Evolutionary conservation across 2,329 filamentous ascomycete genomes (phyloP).

Genomic region (Aspergillus puulaauensis): DNA sequence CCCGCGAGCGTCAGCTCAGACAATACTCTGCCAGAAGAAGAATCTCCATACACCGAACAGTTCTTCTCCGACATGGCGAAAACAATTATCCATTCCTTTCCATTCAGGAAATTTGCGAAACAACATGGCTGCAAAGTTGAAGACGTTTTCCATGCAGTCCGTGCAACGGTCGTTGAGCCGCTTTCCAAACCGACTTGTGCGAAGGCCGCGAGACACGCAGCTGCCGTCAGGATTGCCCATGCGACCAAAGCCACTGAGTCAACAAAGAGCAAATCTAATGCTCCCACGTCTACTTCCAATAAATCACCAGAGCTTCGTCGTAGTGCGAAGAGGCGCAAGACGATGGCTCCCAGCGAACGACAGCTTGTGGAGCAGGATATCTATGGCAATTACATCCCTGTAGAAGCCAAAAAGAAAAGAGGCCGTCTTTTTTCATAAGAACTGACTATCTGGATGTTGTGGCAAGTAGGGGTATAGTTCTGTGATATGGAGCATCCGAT

Average conservation of each 20-base stretch:
- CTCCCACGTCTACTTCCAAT: neutral
- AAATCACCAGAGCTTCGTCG: neutral
- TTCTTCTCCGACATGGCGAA: conserved; percentile 28
- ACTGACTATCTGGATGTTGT: neutral
- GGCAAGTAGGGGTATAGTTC: neutral
- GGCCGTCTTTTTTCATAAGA: neutral
- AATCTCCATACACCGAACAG: conserved; percentile 12
- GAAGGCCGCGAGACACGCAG: neutral
- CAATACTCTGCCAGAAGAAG: neutral
- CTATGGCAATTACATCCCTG: conserved; percentile 8
- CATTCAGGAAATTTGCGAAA: conserved; percentile 23
- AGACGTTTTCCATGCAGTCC: conserved; percentile 22
- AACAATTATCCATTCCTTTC: conserved; percentile 23
- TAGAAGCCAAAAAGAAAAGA: neutral
- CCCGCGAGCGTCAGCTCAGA: neutral
- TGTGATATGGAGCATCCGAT: neutral
- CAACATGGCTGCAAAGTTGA: conserved; percentile 18
- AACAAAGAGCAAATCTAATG: neutral
- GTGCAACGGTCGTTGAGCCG: conserved; percentile 21
- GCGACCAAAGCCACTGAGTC: neutral
- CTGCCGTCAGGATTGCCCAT: neutral
- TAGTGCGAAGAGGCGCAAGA: neutral
- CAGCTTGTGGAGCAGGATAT: conserved; percentile 6
- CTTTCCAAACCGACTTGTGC: conserved; percentile 12
- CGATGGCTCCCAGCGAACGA: conserved; percentile 1